Conservation (phyloP, 2,329 filamentous ascomycete genomes). For the Sporothrix curviconia region DNA sequence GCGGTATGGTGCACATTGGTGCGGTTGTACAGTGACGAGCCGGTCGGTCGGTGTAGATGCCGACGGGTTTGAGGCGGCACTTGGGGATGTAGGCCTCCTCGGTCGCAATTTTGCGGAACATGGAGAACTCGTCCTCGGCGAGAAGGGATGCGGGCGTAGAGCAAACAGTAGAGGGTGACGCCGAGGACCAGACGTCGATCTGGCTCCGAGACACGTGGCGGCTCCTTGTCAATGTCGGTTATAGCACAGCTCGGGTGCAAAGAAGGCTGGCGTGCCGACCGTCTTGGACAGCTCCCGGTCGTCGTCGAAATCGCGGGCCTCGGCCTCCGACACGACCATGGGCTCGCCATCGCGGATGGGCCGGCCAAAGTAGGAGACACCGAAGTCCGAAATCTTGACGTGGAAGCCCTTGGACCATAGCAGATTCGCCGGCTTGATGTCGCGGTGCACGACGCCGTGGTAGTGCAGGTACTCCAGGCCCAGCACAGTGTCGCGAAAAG, state of each 20-base stretch:
- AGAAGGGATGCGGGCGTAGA: constrained; percentile 91
- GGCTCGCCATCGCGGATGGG: constrained; percentile 77
- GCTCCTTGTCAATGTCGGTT: constrained; percentile 66
- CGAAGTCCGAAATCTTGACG: constrained; percentile 98
- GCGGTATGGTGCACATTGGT: constrained; percentile 60
- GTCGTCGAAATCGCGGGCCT: constrained; percentile 82
- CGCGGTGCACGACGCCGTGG: constrained; percentile 75
- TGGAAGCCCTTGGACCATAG: constrained; percentile 77
- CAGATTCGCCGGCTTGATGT: constrained; percentile 86
- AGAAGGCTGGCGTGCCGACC: constrained; percentile 94
- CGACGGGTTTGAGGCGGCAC: constrained; percentile 70
- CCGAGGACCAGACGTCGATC: constrained; percentile 98
- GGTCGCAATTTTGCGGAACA: constrained; percentile 87
- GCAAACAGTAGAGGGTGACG: constrained; percentile 90
- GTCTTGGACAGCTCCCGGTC: constrained; percentile 97
- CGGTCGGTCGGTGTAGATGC: constrained; percentile 50
- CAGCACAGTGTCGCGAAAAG: constrained; percentile 87
- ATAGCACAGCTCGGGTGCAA: constrained; percentile 92
- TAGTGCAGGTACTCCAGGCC: constrained; percentile 91
- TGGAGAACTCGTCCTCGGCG: constrained; percentile 82
- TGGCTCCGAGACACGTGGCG: constrained; percentile 79
- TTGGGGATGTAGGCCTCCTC: constrained; percentile 86
- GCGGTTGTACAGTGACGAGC: constrained; percentile 49
- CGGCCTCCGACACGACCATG: constrained; percentile 62
- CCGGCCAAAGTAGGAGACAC: constrained; percentile 91